phyloP scores from a whole-genome alignment of 306 rosid species.

The Chamaecrista fasciculata region DNA sequence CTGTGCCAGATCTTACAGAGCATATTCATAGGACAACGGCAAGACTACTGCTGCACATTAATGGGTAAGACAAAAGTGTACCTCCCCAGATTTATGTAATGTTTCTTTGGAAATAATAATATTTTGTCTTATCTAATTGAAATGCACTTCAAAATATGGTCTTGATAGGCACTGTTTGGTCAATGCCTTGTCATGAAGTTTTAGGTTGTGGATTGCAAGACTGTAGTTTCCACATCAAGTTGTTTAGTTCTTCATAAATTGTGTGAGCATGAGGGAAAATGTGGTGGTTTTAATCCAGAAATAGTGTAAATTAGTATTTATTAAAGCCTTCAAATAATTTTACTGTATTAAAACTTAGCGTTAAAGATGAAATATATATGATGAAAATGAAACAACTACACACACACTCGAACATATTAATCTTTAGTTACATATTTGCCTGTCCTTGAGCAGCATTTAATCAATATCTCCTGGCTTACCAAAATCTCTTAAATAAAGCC shows the following conservation, averaged over 20 bases:
- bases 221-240: background rate
- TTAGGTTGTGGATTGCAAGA: background rate
- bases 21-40: slow-evolving; percentile 86
- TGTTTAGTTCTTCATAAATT: background rate
- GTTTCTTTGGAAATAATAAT: slow-evolving; percentile 24
- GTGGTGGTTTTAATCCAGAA: background rate
- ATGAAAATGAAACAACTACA: background rate
- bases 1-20: slow-evolving; percentile 86
- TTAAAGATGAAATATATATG: too few relatives aligned
- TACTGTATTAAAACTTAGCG: too few relatives aligned
- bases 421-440: background rate
- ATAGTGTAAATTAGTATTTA: background rate
- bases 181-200: background rate
- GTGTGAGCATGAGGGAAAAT: background rate
- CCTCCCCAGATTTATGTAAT: slow-evolving; percentile 9
- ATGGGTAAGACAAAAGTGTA: slow-evolving; percentile 61
- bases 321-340: background rate
- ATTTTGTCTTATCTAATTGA: slow-evolving; percentile 13
- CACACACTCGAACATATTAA: background rate
- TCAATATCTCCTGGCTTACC: background rate
- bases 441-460: background rate
- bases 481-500: background rate
- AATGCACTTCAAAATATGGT: background rate
- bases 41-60: slow-evolving; percentile 75
- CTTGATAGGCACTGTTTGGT: background rate